These are phyloP conservation scores for Scheffersomyces coipomensis DNA, from an alignment of 805 yeast species.

Conservation along the genomic window DNA sequence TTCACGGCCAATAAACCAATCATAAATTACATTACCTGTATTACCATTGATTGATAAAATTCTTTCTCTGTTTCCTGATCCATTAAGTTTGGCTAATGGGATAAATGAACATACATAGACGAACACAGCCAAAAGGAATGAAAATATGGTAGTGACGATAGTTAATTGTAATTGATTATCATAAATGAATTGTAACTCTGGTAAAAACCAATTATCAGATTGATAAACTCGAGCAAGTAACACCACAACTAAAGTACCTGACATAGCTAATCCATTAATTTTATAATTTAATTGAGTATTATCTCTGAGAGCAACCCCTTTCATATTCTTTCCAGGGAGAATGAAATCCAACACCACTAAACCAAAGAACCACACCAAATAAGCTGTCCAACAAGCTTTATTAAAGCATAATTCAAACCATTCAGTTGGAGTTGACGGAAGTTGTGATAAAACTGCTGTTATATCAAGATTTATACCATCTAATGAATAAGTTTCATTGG, in stretches of 20 bases:
- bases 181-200: constrained; percentile 79
- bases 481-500: constrained; percentile 58
- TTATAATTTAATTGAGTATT: constrained; percentile 69
- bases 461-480: constrained; percentile 48
- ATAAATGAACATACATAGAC: constrained; percentile 70
- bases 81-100: constrained; percentile 52
- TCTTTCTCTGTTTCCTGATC: constrained; percentile 56
- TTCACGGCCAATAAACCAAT: constrained; percentile 97
- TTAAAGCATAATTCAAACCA: constrained; percentile 39
- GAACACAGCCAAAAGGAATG: constrained; percentile 59
- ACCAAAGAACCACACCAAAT: constrained; percentile 68
- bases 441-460: constrained; percentile 30
- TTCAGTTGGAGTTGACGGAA: constrained; percentile 23
- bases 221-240: constrained; percentile 52
- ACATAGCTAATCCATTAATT: constrained; percentile 74
- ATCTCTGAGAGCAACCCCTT: constrained; percentile 76
- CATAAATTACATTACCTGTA: constrained; percentile 70
- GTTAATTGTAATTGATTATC: constrained; percentile 66
- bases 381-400: constrained; percentile 56
- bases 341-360: constrained; percentile 63
- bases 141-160: constrained; percentile 59
- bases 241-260: constrained; percentile 32
- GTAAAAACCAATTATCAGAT: constrained; percentile 48
- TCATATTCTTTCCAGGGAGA: constrained; percentile 54
- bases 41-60: constrained; percentile 87